phyloP scores from a whole-genome alignment of 2,329 filamentous ascomycete species.

The Tolypocladium tundrense region DNA sequence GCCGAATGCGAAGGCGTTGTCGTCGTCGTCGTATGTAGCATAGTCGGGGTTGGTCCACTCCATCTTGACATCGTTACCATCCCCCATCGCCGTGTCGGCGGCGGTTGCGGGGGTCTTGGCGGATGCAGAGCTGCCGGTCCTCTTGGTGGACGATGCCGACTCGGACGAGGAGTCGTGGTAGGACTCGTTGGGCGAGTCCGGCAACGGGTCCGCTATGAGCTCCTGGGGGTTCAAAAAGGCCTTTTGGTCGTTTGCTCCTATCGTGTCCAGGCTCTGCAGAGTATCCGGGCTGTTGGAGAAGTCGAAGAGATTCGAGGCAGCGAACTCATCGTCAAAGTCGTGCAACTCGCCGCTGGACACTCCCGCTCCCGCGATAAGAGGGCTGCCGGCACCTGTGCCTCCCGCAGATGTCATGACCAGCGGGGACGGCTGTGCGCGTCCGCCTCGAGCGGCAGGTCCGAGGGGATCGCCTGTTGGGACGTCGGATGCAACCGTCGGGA shows the following conservation, averaged over 20 bases:
- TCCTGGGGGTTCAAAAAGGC: slow-evolving; percentile 22
- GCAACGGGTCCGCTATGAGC: slow-evolving; percentile 25
- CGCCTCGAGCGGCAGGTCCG: slow-evolving; percentile 4
- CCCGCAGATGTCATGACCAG: slow-evolving; percentile 26
- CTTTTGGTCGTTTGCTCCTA: slow-evolving; percentile 19
- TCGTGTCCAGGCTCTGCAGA: slow-evolving; percentile 21
- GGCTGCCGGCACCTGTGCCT: slow-evolving; percentile 22
- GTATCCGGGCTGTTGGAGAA: slow-evolving; percentile 27
- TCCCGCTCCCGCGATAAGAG: slow-evolving; percentile 27
- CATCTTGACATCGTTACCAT: slow-evolving; percentile 27
- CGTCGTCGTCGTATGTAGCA: slow-evolving; percentile 26
- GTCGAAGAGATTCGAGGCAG: slow-evolving; percentile 21
- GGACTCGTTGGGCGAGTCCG: slow-evolving; percentile 29
- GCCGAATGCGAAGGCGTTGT: slow-evolving; percentile 24
- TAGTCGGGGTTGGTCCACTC: slow-evolving; percentile 30
- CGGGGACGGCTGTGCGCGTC: slow-evolving; percentile 9
- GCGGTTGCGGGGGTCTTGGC: slow-evolving; percentile 30
- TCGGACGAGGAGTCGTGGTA: slow-evolving; percentile 42
- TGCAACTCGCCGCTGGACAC: slow-evolving; percentile 26
- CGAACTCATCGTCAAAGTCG: slow-evolving; percentile 27
- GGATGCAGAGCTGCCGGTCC: slow-evolving; percentile 34
- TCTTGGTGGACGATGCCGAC: slow-evolving; percentile 37
- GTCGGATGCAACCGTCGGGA: neutral
- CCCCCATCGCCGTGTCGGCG: slow-evolving; percentile 32
- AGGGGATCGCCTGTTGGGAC: neutral